Evolutionary conservation across 2,329 filamentous ascomycete species (phyloP).

Genomic region (Claviceps purpurea): DNA sequence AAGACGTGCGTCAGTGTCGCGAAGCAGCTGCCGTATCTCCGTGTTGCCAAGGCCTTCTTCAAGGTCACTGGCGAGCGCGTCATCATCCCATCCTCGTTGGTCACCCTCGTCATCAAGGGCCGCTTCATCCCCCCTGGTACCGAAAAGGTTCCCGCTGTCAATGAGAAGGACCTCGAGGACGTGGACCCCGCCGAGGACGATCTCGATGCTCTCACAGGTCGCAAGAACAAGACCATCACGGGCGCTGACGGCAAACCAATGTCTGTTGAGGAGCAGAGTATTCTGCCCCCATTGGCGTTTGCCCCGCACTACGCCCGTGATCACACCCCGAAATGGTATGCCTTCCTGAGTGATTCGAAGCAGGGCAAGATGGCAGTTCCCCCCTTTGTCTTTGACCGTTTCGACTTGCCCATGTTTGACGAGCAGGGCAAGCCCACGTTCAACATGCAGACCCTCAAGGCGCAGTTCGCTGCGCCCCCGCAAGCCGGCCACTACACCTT

Average conservation of each 20-base stretch:
- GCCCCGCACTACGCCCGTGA: conserved; percentile 86
- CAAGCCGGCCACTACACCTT: conserved; percentile 90
- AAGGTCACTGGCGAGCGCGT: conserved; percentile 92
- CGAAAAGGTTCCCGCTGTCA: conserved; percentile 57
- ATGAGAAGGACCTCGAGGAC: conserved; percentile 74
- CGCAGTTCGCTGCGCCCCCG: conserved; percentile 89
- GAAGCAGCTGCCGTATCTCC: conserved; percentile 68
- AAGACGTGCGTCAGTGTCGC: conserved; percentile 62
- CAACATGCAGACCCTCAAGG: conserved; percentile 90
- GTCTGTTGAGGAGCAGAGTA: conserved; percentile 45
- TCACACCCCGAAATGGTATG: conserved; percentile 80
- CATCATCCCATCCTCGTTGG: conserved; percentile 83
- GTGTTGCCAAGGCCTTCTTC: conserved; percentile 90
- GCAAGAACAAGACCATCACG: conserved; percentile 56
- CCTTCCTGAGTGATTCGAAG: conserved; percentile 89
- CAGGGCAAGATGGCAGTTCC: conserved; percentile 93
- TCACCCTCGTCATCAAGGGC: conserved; percentile 89
- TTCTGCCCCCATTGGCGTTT: conserved; percentile 74
- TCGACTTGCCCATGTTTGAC: conserved; percentile 79
- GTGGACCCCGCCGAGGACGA: conserved; percentile 88
- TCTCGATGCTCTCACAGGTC: conserved; percentile 68
- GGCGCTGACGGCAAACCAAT: conserved; percentile 43
- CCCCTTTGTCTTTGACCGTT: conserved; percentile 86
- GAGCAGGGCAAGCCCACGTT: conserved; percentile 77
- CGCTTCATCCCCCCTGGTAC: conserved; percentile 83